Conservation (phyloP, 2,329 filamentous ascomycete genomes). For the Dactylellina drechsleri region DNA sequence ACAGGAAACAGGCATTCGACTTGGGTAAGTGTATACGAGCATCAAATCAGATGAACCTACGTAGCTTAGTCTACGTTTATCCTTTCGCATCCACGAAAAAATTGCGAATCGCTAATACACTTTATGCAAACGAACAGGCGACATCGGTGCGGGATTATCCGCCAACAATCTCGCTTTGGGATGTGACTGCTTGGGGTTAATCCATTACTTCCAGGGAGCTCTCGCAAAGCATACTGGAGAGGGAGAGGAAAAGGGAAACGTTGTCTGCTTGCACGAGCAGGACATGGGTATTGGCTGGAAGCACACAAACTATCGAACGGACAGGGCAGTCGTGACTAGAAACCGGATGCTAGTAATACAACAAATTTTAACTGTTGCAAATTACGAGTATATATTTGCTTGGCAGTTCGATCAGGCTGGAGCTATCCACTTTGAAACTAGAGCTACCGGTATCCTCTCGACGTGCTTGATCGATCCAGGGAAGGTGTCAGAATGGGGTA, state of each 20-base stretch:
- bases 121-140: constrained; percentile 61
- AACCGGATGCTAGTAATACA: constrained; percentile 64
- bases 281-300: constrained; percentile 76
- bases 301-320: constrained; percentile 76
- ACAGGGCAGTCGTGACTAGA: constrained; percentile 71
- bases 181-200: constrained; percentile 76
- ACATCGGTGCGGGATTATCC: constrained; percentile 69
- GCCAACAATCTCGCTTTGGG: constrained; percentile 74
- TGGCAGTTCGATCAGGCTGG: constrained; percentile 78
- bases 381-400: constrained; percentile 78
- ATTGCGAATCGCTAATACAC: constrained; percentile 48
- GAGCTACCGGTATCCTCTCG: constrained; percentile 74
- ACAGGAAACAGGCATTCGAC: constrained; percentile 77
- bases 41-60: constrained; percentile 10
- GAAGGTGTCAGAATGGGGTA: constrained; percentile 73
- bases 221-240: constrained; percentile 71
- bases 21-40: constrained; percentile 60
- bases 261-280: constrained; percentile 76
- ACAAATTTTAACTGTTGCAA: constrained; percentile 65
- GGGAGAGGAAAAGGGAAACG: constrained; percentile 70
- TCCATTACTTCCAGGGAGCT: constrained; percentile 71
- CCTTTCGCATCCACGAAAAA: constrained; percentile 8
- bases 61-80: neutral
- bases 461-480: constrained; percentile 75
- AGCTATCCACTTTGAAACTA: constrained; percentile 72